Evolutionary conservation across 768 basidiomycete species (phyloP), one percentile per base, ranked within the genome.

Genomic region (Termitomyces sp.): DNA sequence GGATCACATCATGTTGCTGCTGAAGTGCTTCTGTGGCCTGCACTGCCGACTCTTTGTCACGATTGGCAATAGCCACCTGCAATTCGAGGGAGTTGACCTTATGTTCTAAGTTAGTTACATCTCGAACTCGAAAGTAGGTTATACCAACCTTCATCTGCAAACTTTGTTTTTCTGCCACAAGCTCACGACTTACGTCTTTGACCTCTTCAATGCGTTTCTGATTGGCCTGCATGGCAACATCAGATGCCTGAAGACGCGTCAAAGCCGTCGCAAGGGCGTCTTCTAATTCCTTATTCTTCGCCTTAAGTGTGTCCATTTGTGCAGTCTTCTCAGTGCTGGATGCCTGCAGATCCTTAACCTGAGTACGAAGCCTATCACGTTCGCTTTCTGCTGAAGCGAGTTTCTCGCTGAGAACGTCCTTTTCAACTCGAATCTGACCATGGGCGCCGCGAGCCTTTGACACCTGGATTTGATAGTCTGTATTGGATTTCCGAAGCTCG

Each of bases 401-500:
- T 63, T 89, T 89, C 64, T 92, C 89, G 22, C 68, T 73, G 50
- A 92, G 70, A 40, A 84, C 75, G 53, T 93, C 92, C 74, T 92
- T 94, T 77, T 94, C 92, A 15, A 90, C 90, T 16, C 90, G 85
- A 6, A 89, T 82, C 68, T 90, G 88, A 0, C 91, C 90, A 66
- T 91, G 87, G 15, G 86, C 85, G 22, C 86, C 84, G 57, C 90
- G 88, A 54, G 92, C 89, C 74, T 91, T 91, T 13, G 85, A 83
- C 12, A 94, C 67, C 67, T 92, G 88, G 38, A 86, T 76, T 67
- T 92, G 90, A 53, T 85, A 78, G 7, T 93, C 91, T 8, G 82
- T 76, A 69, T 91, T 92, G 18, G 78, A 67, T 62, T 83, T 84
- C 48, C 86, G 84, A 59, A 91, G 77, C 57, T 93, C 90, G 11